A percentile compares a stretch with the other conserved stretches of the same genome.
Evolutionary conservation across 2,329 filamentous ascomycete genomes (phyloP).

Genomic region (Aurifilum marmelostoma): DNA sequence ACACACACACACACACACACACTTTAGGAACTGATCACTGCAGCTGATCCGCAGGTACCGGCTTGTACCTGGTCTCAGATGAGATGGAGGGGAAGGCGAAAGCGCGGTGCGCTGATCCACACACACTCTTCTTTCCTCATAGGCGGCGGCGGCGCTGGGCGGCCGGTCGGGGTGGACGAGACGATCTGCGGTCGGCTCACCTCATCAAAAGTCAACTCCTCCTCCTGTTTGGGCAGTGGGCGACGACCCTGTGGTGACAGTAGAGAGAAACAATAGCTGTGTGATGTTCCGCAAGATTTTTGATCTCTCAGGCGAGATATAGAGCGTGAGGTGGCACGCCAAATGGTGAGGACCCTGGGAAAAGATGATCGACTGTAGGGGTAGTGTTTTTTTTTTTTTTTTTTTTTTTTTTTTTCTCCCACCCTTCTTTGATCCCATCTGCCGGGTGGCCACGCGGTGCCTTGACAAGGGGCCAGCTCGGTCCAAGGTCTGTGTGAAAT

Average conservation of each 20-base stretch:
- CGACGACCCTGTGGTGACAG: neutral
- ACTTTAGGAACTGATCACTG: neutral
- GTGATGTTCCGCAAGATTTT: neutral
- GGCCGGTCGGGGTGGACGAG: conserved; percentile 12
- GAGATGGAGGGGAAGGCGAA: neutral
- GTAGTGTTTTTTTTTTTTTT: neutral
- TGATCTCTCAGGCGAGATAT: neutral
- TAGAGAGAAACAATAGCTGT: neutral
- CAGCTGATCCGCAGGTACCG: conserved; percentile 21
- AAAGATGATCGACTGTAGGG: neutral
- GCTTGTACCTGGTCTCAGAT: conserved; percentile 20
- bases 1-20: conserved; percentile 10
- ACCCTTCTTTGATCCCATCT: neutral
- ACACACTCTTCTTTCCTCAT: neutral
- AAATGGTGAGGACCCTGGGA: neutral
- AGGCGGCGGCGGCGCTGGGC: conserved; percentile 1
- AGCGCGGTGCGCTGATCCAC: conserved; percentile 1
- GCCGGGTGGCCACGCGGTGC: conserved; percentile 8
- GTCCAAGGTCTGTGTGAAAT: neutral
- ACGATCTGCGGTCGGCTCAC: conserved; percentile 10
- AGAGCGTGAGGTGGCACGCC: neutral
- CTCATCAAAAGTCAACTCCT: conserved; percentile 6
- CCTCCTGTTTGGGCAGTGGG: neutral
- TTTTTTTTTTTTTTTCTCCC: too few relatives aligned
- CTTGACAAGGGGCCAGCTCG: neutral